These are phyloP conservation scores for Rhizophagus prolifer DNA, from an alignment of 192 early-diverging fungal genomes.

Conservation along the genomic window DNA sequence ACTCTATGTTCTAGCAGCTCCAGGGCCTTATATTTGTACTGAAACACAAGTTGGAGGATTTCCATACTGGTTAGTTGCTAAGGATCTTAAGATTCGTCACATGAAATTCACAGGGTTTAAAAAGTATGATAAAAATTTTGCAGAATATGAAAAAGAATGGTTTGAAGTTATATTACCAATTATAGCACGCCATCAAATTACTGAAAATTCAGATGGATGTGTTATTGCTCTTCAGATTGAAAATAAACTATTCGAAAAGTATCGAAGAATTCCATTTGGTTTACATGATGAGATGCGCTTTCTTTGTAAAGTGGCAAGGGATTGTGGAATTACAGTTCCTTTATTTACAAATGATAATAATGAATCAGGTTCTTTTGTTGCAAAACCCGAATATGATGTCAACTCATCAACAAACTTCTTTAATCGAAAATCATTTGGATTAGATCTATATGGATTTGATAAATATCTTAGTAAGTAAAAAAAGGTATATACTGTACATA, in stretches of 20 bases:
- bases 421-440: conserved; percentile 56
- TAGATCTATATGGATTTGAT: conserved; percentile 80
- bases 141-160: conserved; percentile 73
- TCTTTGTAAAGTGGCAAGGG: conserved; percentile 71
- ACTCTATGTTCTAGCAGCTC: conserved; percentile 78
- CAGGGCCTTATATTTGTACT: conserved; percentile 81
- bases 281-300: conserved; percentile 80
- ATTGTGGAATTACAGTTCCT: conserved; percentile 74
- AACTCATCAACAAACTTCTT: conserved; percentile 22
- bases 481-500: not conserved
- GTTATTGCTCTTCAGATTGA: conserved; percentile 81
- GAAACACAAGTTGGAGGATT: conserved; percentile 75
- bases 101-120: conserved; percentile 65
- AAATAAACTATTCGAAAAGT: conserved; percentile 69
- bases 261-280: conserved; percentile 64
- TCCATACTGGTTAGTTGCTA: conserved; percentile 78
- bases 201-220: conserved; percentile 60
- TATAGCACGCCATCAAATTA: conserved; percentile 76
- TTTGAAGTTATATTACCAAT: conserved; percentile 72
- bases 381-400: conserved; percentile 35
- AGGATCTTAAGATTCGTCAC: conserved; percentile 73
- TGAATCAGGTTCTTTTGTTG: conserved; percentile 65
- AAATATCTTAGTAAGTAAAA: conserved; percentile 67
- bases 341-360: conserved; percentile 85
- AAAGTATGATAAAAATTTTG: conserved; percentile 66